Evolutionary conservation across 2,329 filamentous ascomycete genomes (phyloP).

Genomic region (Fusarium begoniae): DNA sequence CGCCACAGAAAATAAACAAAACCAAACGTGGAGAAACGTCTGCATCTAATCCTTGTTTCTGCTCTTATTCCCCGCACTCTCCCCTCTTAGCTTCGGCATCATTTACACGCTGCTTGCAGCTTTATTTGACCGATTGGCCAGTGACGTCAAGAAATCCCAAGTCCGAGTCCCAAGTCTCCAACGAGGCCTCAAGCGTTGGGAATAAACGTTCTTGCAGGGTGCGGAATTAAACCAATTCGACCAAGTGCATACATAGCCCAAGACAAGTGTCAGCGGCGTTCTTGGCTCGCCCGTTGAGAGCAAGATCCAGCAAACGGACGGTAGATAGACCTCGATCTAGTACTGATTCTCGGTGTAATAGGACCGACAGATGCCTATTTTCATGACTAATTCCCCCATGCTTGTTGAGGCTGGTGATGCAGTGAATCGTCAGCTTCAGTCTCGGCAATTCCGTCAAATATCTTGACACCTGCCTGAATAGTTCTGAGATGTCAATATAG

Average conservation of each 20-base stretch:
- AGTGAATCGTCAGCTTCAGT: neutral
- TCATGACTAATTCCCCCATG: neutral
- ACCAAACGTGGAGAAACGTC: conserved; percentile 31
- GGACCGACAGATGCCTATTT: neutral
- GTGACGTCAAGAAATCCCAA: conserved; percentile 33
- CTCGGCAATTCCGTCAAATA: neutral
- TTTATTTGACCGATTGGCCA: conserved; percentile 34
- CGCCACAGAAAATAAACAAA: conserved; percentile 21
- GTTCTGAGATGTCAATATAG: neutral
- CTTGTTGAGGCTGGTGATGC: neutral
- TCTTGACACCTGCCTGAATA: conserved; percentile 20
- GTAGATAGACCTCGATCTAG: neutral
- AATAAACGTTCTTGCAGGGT: neutral
- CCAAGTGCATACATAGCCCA: neutral
- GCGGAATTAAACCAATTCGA: conserved; percentile 12
- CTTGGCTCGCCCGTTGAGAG: conserved; percentile 9
- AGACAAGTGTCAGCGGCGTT: conserved; percentile 34
- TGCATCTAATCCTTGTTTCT: conserved; percentile 20
- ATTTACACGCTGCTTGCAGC: conserved; percentile 6
- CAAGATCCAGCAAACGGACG: neutral
- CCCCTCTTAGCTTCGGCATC: conserved; percentile 12
- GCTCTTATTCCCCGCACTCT: conserved; percentile 32
- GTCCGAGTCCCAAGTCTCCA: neutral
- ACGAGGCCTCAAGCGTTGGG: neutral
- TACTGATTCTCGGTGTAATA: neutral